phyloP scores from a whole-genome alignment of 148 eudicot species.

The Pharnaceum exiguum region DNA sequence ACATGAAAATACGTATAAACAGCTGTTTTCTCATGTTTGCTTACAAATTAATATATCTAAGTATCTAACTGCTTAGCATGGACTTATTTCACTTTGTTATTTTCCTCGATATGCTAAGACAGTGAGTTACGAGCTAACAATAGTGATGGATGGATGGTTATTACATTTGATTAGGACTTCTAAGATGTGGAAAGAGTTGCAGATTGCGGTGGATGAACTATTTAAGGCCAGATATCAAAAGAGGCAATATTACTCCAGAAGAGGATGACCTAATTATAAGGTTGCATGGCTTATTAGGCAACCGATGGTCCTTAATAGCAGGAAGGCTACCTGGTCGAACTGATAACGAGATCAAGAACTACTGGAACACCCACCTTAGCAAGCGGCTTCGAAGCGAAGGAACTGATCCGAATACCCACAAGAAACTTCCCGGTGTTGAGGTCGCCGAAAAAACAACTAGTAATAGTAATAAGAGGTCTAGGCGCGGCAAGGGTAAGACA shows the following conservation, averaged over 20 bases:
- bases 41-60: no score
- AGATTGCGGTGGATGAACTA: conserved; percentile 69
- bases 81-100: conserved; percentile 2
- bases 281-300: conserved; percentile 53
- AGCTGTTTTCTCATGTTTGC: no score
- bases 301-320: conserved; percentile 60
- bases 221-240: conserved; percentile 56
- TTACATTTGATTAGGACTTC: conserved; percentile 28
- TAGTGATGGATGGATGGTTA: not conserved
- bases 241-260: conserved; percentile 53
- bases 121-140: conserved; percentile 6
- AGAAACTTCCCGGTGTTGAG: conserved; percentile 17
- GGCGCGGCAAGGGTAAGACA: conserved; percentile 9
- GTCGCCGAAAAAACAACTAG: not conserved
- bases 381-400: conserved; percentile 37
- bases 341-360: conserved; percentile 64
- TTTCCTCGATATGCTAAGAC: conserved; percentile 1
- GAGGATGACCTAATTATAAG: conserved; percentile 62
- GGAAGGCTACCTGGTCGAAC: conserved; percentile 71
- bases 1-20: no score
- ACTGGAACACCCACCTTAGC: conserved; percentile 65
- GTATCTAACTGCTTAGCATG: no score
- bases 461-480: conserved; percentile 10
- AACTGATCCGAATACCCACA: conserved; percentile 31
- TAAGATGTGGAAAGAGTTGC: conserved; percentile 71